These are phyloP conservation scores for Diplogelasinospora grovesii DNA, from an alignment of 495 filamentous ascomycete genomes.

Conservation along the genomic window DNA sequence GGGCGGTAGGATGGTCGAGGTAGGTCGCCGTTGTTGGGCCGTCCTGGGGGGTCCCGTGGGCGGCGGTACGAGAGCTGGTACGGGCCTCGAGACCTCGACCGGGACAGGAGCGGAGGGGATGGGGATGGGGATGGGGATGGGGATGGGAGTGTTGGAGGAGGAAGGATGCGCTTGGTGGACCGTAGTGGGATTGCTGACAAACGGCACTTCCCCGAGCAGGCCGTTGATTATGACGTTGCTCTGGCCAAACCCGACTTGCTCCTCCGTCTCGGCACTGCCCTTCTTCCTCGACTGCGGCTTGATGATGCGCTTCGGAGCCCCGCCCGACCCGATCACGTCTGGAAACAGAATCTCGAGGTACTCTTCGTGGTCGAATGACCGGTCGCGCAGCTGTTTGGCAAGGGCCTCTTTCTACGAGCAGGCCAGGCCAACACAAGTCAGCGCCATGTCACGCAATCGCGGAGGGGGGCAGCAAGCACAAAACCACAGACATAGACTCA, in stretches of 20 bases:
- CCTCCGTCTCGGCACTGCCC: conserved; percentile 28
- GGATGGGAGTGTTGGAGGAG: conserved; percentile 9
- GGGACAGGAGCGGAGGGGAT: too few species aligned
- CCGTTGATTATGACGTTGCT: conserved; percentile 28
- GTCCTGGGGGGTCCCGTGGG: conserved; percentile 14
- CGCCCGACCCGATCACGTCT: conserved; percentile 44
- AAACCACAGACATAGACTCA: too few species aligned
- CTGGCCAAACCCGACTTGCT: conserved; percentile 24
- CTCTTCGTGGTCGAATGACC: conserved; percentile 46
- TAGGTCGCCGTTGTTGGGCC: conserved; percentile 7
- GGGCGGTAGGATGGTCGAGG: not conserved
- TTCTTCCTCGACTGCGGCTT: conserved; percentile 42
- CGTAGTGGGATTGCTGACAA: conserved; percentile 13
- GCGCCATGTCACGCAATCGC: too few species aligned
- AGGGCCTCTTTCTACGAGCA: conserved; percentile 38
- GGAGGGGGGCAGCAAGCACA: too few species aligned
- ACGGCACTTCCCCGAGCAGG: too few species aligned
- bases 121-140: conserved; percentile 5
- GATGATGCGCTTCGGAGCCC: conserved; percentile 44
- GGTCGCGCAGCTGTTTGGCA: conserved; percentile 38
- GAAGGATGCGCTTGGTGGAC: conserved; percentile 19
- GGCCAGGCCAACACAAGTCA: too few species aligned
- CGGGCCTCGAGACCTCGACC: too few species aligned
- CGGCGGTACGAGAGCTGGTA: too few species aligned
- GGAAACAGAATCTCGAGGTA: conserved; percentile 46